Percentiles rank a stretch among this genome's conserved stretches.
Evolutionary conservation across 352 stramenopile species (phyloP).

Genomic region (Phytophthora hibernalis): DNA sequence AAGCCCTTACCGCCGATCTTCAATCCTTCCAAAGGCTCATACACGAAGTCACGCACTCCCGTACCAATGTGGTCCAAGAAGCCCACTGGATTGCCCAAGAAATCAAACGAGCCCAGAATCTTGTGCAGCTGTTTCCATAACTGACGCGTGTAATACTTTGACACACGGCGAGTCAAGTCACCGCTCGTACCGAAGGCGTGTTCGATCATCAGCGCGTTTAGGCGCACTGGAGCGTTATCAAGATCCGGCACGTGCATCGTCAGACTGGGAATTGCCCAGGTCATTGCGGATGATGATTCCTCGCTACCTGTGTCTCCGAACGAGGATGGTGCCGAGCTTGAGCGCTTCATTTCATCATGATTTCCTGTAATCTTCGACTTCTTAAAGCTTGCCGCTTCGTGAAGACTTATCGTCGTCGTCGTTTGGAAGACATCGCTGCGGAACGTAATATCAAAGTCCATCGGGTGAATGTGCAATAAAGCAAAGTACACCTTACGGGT

Average conservation of each 20-base stretch:
- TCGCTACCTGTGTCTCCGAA: slow-evolving; percentile 41
- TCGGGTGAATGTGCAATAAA: slow-evolving; percentile 86
- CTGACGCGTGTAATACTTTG: slow-evolving; percentile 91
- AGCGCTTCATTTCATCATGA: slow-evolving; percentile 44
- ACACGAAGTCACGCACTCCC: slow-evolving; percentile 96
- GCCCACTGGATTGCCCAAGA: slow-evolving; percentile 87
- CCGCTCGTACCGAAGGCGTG: slow-evolving; percentile 90
- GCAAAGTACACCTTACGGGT: slow-evolving; percentile 90
- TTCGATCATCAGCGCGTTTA: slow-evolving; percentile 91
- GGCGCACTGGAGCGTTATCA: slow-evolving; percentile 87
- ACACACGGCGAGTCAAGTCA: slow-evolving; percentile 84
- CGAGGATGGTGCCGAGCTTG: slow-evolving; percentile 28
- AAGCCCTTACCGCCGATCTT: slow-evolving; percentile 90
- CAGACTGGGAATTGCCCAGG: slow-evolving; percentile 87
- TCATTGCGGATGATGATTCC: slow-evolving; percentile 54
- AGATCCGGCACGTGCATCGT: slow-evolving; percentile 90
- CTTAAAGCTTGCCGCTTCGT: slow-evolving; percentile 65
- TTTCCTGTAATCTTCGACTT: slow-evolving; percentile 37
- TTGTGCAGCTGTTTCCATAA: slow-evolving; percentile 92
- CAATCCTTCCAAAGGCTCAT: slow-evolving; percentile 94
- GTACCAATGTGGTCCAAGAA: slow-evolving; percentile 96
- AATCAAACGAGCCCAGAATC: slow-evolving; percentile 90
- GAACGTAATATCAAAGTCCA: slow-evolving; percentile 91
- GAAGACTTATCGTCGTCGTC: slow-evolving; percentile 60
- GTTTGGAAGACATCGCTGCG: slow-evolving; percentile 88